These are phyloP conservation scores for Myxozyma neotropica DNA, from an alignment of 805 yeast species.

Conservation along the genomic window DNA sequence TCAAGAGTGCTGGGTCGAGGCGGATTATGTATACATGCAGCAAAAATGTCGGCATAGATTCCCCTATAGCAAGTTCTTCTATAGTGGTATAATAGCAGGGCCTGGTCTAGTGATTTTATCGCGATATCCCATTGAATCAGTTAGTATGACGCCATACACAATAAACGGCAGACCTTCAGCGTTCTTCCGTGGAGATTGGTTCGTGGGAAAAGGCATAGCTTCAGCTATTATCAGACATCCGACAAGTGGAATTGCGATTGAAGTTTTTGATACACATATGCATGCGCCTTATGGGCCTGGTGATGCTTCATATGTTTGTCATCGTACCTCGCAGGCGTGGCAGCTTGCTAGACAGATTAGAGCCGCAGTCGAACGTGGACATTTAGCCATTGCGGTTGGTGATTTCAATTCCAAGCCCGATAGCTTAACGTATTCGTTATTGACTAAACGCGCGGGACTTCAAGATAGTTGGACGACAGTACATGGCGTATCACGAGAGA, in stretches of 20 bases:
- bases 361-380: conserved; percentile 68
- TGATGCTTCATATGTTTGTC: conserved; percentile 87
- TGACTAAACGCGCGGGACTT: conserved; percentile 68
- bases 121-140: conserved; percentile 75
- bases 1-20: conserved; percentile 92
- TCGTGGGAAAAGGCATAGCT: conserved; percentile 87
- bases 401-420: conserved; percentile 91
- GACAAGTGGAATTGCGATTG: conserved; percentile 54
- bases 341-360: conserved; percentile 73
- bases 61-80: conserved; percentile 70
- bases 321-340: conserved; percentile 96
- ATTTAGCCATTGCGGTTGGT: conserved; percentile 86
- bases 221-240: conserved; percentile 64
- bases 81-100: conserved; percentile 78
- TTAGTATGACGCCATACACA: conserved; percentile 82
- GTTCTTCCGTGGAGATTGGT: conserved; percentile 94
- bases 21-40: conserved; percentile 74
- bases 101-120: conserved; percentile 90
- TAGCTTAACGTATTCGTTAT: conserved; percentile 73
- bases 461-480: conserved; percentile 31
- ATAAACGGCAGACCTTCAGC: conserved; percentile 95
- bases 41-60: conserved; percentile 49
- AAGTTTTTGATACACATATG: conserved; percentile 86
- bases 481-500: conserved; percentile 16
- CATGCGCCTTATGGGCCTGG: conserved; percentile 95